Percentiles rank a stretch among this genome's conserved stretches.
Evolutionary conservation across 2,329 filamentous ascomycete species (phyloP).

Genomic region (Ciborinia camelliae): DNA sequence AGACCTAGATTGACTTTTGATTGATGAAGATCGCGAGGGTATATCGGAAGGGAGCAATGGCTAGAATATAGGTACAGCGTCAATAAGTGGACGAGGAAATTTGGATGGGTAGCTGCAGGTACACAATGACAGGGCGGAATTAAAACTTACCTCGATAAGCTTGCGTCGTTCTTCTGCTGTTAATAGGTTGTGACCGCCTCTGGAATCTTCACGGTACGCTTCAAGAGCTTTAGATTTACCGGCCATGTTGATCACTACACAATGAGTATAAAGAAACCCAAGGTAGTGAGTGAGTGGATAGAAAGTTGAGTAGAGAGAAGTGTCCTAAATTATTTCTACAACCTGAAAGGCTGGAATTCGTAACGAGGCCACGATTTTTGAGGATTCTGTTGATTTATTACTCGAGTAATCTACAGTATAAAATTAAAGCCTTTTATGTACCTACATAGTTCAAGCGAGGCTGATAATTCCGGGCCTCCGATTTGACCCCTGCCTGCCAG

Average conservation of each 20-base stretch:
- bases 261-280: background rate
- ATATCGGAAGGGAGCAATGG: conserved; percentile 36
- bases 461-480: conserved; percentile 6
- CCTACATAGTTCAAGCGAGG: conserved; percentile 17
- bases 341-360: conserved; percentile 14
- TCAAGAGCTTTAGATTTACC: conserved; percentile 25
- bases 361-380: conserved; percentile 12
- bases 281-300: background rate
- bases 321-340: conserved; percentile 4
- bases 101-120: conserved; percentile 15
- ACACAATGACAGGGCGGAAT: conserved; percentile 11
- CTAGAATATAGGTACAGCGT: conserved; percentile 22
- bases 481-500: background rate
- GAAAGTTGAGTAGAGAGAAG: background rate
- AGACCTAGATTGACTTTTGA: conserved; percentile 14
- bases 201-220: conserved; percentile 47
- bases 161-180: conserved; percentile 45
- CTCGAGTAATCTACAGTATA: too few species aligned
- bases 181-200: conserved; percentile 42
- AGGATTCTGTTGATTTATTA: too few species aligned
- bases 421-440: too few species aligned
- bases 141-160: conserved; percentile 43
- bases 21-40: conserved; percentile 25
- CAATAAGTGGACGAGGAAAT: conserved; percentile 23
- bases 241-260: conserved; percentile 12